phyloP scores from a whole-genome alignment of 192 early-diverging fungal species.

The Coemansia sp. region DNA sequence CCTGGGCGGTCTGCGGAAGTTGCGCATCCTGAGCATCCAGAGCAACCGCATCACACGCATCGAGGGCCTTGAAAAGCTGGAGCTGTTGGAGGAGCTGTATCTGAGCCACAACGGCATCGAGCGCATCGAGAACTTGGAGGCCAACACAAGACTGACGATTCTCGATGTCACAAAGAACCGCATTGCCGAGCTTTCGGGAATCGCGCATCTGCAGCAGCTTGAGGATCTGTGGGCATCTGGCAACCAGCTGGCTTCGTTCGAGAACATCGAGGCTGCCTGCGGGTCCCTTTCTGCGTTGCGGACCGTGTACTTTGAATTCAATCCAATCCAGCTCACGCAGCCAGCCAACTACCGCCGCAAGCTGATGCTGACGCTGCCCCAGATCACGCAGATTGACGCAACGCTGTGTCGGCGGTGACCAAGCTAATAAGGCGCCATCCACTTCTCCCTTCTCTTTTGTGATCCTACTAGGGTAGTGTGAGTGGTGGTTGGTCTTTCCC shows the following conservation, averaged over 20 bases:
- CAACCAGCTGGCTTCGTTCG: constrained; percentile 77
- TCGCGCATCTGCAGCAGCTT: constrained; percentile 67
- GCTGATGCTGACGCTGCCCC: constrained; percentile 80
- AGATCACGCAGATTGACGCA: constrained; percentile 92
- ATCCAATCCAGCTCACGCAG: constrained; percentile 81
- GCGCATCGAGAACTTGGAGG: constrained; percentile 75
- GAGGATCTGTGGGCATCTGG: constrained; percentile 91
- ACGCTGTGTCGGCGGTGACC: constrained; percentile 43
- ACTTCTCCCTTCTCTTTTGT: no score
- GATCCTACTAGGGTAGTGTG: no score
- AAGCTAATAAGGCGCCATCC: no score
- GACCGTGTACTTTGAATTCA: constrained; percentile 95
- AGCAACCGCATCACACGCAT: constrained; percentile 83
- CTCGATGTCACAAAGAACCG: constrained; percentile 89
- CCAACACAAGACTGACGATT: constrained; percentile 69
- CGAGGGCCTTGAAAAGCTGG: constrained; percentile 70
- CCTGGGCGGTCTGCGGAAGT: constrained; percentile 61
- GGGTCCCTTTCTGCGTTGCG: constrained; percentile 60
- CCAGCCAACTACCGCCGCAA: constrained; percentile 83
- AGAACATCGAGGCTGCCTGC: constrained; percentile 73
- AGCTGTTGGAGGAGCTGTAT: constrained; percentile 85
- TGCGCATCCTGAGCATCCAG: constrained; percentile 75
- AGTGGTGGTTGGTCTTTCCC: no score
- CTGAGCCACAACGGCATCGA: constrained; percentile 88
- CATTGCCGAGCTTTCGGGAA: constrained; percentile 69